These are phyloP conservation scores for Dichotomopilus funicola DNA, from an alignment of 2,329 filamentous ascomycete species.

Conservation along the genomic window DNA sequence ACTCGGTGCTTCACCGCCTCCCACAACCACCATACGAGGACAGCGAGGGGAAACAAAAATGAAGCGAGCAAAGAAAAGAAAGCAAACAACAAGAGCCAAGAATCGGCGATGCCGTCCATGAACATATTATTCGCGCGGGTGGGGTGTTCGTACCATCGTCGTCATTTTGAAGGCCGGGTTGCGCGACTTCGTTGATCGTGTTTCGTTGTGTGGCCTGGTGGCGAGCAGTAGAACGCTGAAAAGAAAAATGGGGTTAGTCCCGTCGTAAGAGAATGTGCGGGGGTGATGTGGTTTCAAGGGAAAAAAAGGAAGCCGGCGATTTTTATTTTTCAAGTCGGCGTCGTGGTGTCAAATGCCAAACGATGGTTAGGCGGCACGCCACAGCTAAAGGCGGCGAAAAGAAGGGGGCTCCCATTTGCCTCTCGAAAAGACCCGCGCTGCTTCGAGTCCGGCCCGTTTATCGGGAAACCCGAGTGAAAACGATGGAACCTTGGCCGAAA, in stretches of 20 bases:
- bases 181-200: not conserved
- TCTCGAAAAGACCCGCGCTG: too few species aligned
- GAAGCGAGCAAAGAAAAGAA: not conserved
- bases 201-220: not conserved
- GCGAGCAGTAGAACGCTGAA: not conserved
- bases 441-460: not conserved
- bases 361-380: constrained; percentile 3
- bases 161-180: constrained; percentile 36
- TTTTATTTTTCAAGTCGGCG: not conserved
- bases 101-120: not conserved
- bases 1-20: not conserved
- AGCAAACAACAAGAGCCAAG: not conserved
- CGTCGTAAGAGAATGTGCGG: too few species aligned
- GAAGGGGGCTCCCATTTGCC: too few species aligned
- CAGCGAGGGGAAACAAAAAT: not conserved
- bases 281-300: too few species aligned
- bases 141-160: constrained; percentile 41
- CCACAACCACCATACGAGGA: not conserved
- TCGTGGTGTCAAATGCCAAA: constrained; percentile 10
- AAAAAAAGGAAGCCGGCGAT: not conserved
- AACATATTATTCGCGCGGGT: not conserved
- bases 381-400: not conserved
- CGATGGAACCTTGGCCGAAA: not conserved
- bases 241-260: not conserved
- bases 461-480: not conserved